Conservation (phyloP, 345 rosid genomes). For the Citrus trifoliata region DNA sequence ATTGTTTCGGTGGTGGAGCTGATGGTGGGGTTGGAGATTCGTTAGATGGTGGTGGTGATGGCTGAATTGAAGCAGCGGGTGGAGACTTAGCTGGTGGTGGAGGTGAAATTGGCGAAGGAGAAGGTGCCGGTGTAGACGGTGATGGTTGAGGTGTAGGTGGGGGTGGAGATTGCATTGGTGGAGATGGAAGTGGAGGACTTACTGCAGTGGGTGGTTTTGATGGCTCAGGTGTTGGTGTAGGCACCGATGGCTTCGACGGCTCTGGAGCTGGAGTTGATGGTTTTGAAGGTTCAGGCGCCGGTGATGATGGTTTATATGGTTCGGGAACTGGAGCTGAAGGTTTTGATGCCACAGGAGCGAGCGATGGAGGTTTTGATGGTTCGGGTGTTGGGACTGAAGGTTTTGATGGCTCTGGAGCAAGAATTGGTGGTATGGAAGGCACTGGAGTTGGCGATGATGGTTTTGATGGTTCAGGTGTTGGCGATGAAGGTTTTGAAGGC, state of each 20-base stretch:
- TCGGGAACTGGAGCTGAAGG: not conserved
- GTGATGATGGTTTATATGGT: not conserved
- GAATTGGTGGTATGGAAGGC: too few relatives aligned
- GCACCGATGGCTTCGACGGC: not conserved
- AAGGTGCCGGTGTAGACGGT: not conserved
- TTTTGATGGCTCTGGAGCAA: not conserved
- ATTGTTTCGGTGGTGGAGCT: not conserved
- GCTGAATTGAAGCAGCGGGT: not conserved
- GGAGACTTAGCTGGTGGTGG: not conserved
- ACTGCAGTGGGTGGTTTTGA: not conserved
- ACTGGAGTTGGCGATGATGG: too few relatives aligned
- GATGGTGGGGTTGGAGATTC: not conserved
- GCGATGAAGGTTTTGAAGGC: not conserved
- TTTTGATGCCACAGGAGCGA: not conserved
- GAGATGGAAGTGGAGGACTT: not conserved
- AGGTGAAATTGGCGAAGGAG: not conserved
- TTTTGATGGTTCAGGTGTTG: not conserved
- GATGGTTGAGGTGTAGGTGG: slow-evolving; percentile 8
- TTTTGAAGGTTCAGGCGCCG: not conserved
- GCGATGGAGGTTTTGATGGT: not conserved
- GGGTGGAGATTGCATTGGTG: slow-evolving; percentile 15
- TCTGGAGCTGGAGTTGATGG: not conserved
- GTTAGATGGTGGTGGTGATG: not conserved
- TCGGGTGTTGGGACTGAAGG: too few relatives aligned
- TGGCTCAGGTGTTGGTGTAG: not conserved